Percentiles rank a stretch among this genome's conserved stretches.
phyloP scores from a whole-genome alignment of 176 grass and related monocot genomes.

The Aegilops umbellulata region DNA sequence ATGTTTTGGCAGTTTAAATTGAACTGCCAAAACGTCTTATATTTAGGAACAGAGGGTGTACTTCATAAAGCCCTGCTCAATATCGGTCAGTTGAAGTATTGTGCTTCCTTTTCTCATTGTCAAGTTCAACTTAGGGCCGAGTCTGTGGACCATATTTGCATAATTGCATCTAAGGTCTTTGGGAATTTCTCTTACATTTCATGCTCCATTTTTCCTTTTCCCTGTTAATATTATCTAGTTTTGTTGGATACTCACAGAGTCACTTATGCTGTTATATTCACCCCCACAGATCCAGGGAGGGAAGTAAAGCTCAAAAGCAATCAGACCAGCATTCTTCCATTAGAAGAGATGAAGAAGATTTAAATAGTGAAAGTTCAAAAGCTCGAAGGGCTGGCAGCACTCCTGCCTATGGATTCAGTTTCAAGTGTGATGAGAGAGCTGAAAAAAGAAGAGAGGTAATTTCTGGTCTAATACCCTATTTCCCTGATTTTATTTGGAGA shows the following conservation, averaged over 20 bases:
- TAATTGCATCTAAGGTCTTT: slow-evolving; percentile 2
- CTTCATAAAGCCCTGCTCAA: neutral
- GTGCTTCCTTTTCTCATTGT: neutral
- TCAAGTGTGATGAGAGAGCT: slow-evolving; percentile 70
- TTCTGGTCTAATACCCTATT: neutral
- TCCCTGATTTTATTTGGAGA: neutral
- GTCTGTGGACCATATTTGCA: neutral
- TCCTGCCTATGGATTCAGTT: slow-evolving; percentile 60
- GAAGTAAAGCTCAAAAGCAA: slow-evolving; percentile 39
- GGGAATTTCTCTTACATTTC: slow-evolving; percentile 6
- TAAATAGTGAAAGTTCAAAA: slow-evolving; percentile 40
- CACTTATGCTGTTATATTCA: slow-evolving; percentile 29
- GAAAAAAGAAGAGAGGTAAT: slow-evolving; percentile 59
- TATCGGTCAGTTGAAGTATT: neutral
- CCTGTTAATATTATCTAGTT: neutral
- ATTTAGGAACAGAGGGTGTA: no score
- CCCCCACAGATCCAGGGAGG: slow-evolving; percentile 36
- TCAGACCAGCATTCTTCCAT: slow-evolving; percentile 35
- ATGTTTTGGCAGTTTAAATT: no score
- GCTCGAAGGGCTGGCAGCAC: slow-evolving; percentile 27
- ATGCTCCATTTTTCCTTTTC: neutral
- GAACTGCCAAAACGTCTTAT: no score
- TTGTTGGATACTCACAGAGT: slow-evolving; percentile 1
- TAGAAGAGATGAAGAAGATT: slow-evolving; percentile 45
- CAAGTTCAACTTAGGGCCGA: slow-evolving; percentile 16